Evolutionary conservation across 202 grass and related monocot species (phyloP).

Genomic region (Digitaria exilis): DNA sequence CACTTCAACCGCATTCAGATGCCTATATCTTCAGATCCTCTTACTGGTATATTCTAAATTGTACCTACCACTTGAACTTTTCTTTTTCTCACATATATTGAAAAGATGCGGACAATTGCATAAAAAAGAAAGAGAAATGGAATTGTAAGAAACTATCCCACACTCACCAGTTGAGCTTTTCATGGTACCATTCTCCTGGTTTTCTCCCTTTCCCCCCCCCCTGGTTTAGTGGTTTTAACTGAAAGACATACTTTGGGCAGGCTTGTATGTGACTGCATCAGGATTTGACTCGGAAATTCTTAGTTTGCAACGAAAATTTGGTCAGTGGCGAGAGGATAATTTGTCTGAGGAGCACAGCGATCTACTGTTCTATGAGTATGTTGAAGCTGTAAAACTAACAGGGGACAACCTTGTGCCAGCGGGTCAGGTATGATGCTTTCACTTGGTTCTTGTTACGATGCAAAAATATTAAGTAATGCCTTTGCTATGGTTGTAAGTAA

Average conservation of each 20-base stretch:
- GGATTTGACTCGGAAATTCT: conserved; percentile 82
- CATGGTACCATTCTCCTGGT: neutral
- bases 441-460: neutral
- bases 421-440: conserved; percentile 51
- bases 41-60: conserved; percentile 61
- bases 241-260: conserved; percentile 51
- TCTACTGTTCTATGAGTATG: conserved; percentile 93
- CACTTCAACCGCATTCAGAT: conserved; percentile 79
- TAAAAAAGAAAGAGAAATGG: neutral
- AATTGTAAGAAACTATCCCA: neutral
- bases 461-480: conserved; percentile 6
- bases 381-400: conserved; percentile 85
- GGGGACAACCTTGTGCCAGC: conserved; percentile 68
- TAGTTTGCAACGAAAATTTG: conserved; percentile 86
- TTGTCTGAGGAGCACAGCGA: conserved; percentile 43
- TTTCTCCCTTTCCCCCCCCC: conserved; percentile 3
- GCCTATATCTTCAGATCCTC: conserved; percentile 78
- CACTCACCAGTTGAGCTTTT: conserved; percentile 7
- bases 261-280: conserved; percentile 75
- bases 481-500: neutral
- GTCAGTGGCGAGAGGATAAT: conserved; percentile 80
- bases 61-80: conserved; percentile 5
- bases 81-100: neutral
- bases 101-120: neutral
- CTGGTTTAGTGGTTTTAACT: conserved; percentile 23